phyloP scores from a whole-genome alignment of 2,329 filamentous ascomycete genomes.

The Aspergillus carbonarius region DNA sequence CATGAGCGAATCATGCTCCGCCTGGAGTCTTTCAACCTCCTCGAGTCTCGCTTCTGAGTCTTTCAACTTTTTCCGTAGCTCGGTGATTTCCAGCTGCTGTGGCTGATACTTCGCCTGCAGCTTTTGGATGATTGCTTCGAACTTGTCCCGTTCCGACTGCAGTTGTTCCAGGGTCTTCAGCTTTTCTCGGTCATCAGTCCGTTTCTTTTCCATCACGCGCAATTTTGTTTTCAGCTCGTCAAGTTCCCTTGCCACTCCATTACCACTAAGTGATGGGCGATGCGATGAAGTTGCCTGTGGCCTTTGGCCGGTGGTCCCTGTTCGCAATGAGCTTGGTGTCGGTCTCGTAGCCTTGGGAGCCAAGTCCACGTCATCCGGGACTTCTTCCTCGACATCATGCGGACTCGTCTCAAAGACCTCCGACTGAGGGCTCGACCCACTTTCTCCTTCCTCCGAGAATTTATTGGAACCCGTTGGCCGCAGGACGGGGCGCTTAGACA shows the following conservation, averaged over 20 bases:
- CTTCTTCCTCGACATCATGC: constrained; percentile 25
- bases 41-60: constrained; percentile 70
- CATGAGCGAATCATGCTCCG: constrained; percentile 79
- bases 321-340: constrained; percentile 24
- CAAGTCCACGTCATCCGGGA: constrained; percentile 19
- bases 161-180: constrained; percentile 74
- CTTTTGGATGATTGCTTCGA: constrained; percentile 83
- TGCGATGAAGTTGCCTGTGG: constrained; percentile 33
- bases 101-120: constrained; percentile 85
- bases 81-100: constrained; percentile 74
- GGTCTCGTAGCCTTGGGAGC: constrained; percentile 24
- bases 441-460: constrained; percentile 28
- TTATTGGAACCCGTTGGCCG: constrained; percentile 29
- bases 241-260: constrained; percentile 63
- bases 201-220: constrained; percentile 81
- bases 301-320: constrained; percentile 26
- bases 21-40: constrained; percentile 69
- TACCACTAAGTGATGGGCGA: constrained; percentile 47
- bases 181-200: constrained; percentile 80
- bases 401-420: constrained; percentile 32
- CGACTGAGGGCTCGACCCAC: constrained; percentile 25
- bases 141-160: constrained; percentile 56
- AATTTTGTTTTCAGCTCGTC: constrained; percentile 89
- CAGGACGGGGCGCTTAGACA: constrained; percentile 36
- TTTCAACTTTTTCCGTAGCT: constrained; percentile 74